phyloP scores from a whole-genome alignment of 2,329 filamentous ascomycete species.

The Calycina marina region DNA sequence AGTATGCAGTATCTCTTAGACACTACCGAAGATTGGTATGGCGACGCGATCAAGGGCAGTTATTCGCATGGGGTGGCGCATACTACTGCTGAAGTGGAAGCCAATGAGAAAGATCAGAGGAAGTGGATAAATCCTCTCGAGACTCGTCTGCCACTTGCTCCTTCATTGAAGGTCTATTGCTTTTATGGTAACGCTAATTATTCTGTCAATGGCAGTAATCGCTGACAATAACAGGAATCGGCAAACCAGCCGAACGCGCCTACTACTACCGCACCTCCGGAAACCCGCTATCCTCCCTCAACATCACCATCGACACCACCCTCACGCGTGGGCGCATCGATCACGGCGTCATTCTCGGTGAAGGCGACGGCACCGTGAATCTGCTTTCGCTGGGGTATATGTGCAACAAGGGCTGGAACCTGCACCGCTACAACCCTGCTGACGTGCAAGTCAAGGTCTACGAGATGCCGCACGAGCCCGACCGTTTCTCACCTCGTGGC shows the following conservation, averaged over 20 bases:
- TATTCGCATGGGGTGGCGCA: conserved; percentile 87
- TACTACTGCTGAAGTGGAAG: conserved; percentile 64
- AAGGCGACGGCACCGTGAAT: conserved; percentile 92
- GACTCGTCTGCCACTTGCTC: conserved; percentile 71
- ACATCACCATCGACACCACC: conserved; percentile 58
- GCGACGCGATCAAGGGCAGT: conserved; percentile 50
- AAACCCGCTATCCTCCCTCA: conserved; percentile 47
- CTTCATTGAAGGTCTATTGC: conserved; percentile 86
- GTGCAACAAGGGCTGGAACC: conserved; percentile 89
- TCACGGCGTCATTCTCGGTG: conserved; percentile 86
- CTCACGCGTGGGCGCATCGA: conserved; percentile 50
- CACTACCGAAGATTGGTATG: conserved; percentile 76
- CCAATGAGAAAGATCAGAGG: conserved; percentile 56
- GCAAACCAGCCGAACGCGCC: conserved; percentile 81
- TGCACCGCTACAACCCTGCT: conserved; percentile 86
- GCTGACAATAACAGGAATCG: conserved; percentile 37
- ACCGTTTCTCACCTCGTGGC: conserved; percentile 72
- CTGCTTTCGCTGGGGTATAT: conserved; percentile 89
- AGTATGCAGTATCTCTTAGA: conserved; percentile 65
- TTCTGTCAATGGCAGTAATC: background rate
- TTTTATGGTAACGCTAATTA: conserved; percentile 54
- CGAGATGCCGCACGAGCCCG: conserved; percentile 95
- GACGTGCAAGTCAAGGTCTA: conserved; percentile 68
- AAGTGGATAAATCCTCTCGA: conserved; percentile 97
- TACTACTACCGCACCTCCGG: conserved; percentile 77